A percentile compares a stretch with the other conserved stretches of the same genome.
Evolutionary conservation across 2,329 filamentous ascomycete species (phyloP).

Genomic region (Zymoseptoria tritici): DNA sequence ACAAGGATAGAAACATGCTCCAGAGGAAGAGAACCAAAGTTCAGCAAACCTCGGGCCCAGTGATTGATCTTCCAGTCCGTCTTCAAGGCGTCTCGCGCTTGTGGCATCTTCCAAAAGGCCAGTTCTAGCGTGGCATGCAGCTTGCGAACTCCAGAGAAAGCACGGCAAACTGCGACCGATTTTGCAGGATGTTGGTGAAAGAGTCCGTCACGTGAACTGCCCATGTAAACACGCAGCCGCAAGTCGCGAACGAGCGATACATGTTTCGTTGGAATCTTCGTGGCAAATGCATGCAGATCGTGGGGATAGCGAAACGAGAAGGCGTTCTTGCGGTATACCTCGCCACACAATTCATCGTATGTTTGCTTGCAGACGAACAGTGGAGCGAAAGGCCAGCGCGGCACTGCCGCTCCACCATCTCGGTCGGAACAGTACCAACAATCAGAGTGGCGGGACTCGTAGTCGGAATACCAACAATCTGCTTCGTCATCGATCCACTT

Average conservation of each 20-base stretch:
- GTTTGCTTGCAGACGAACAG: neutral
- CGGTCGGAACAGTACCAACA: too few species aligned
- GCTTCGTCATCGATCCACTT: neutral
- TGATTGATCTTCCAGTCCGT: neutral
- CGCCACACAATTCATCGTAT: neutral
- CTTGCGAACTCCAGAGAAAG: neutral
- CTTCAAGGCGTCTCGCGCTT: neutral
- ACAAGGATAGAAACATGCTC: neutral
- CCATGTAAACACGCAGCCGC: neutral
- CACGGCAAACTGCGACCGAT: neutral
- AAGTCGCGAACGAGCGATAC: neutral
- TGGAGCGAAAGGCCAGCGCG: neutral
- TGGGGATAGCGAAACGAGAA: neutral
- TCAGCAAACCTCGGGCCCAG: neutral
- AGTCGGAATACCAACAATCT: too few species aligned
- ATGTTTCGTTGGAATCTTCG: neutral
- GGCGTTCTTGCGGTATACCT: neutral
- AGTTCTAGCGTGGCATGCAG: neutral
- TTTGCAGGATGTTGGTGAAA: neutral
- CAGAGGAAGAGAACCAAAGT: neutral
- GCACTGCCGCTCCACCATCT: too few species aligned
- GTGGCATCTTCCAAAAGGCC: neutral
- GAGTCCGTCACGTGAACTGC: neutral
- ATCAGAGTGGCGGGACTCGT: too few species aligned
- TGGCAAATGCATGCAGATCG: neutral